Base-by-base conservation (phyloP, 2,329 filamentous ascomycete species). In the Pyrenochaeta sp. region DNA sequence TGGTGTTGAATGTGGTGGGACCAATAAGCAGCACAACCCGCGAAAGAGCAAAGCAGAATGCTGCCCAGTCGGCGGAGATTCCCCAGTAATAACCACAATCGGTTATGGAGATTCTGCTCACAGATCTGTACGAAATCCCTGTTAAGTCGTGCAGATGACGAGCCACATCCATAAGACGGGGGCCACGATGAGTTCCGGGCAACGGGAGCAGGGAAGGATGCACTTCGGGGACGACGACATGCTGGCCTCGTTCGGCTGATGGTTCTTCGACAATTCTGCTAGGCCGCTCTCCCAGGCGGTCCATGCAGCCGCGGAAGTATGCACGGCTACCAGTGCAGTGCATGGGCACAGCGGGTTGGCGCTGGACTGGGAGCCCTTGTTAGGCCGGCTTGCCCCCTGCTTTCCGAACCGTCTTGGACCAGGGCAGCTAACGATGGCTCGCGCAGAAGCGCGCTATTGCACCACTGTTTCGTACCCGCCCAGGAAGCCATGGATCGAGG, bases 241-340 rank as follows among this genome's bases (percentile, higher is more conserved):
- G 72, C 70, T 72, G 67, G 68, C 68, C 64, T 72, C 68, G 75
- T 78, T 78, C 75, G 75, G 75, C 75, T 78, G 74, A 77, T 78
- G 54, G 74, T 78, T 78, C 75, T 74, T 71, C 48, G 72, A 65
- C 65, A 68, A 59, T 66, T 57, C 58, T 65, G 70, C 67, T 62
- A 66, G 65, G 66, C 65, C 64, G 19, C 58, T 59, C 59, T 61
- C 71, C 68, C 64, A 71, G 69, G 70, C 63, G 65, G 67, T 71
- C 69, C 65, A 69, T 67, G 72, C 71, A 72, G 69, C 72, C 70
- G 72, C 72, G 68, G 72, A 66, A 67, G 67, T 66, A 73, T 73
- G 73, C 72, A 73, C 70, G 65, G 62, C 69, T 64, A 56, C 57
- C 56, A 61, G 59, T 58, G 59, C 63, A 63, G 64, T 54, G 70